Conservation (phyloP, 495 filamentous ascomycete genomes). For the Daldinia caldariorum region DNA sequence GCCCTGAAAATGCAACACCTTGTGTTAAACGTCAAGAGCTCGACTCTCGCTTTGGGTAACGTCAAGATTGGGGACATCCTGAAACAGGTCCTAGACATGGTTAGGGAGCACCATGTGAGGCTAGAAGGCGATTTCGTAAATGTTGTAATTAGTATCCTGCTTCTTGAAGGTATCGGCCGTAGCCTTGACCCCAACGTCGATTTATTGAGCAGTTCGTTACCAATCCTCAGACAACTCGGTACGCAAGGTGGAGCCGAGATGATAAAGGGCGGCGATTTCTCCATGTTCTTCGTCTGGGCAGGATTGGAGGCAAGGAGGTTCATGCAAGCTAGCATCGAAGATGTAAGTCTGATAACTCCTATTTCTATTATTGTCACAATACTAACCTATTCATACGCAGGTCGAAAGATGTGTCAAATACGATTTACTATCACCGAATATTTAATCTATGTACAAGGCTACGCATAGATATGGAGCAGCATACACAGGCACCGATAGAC, state of each 20-base stretch:
- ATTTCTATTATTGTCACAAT: neutral
- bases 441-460: conserved; percentile 56
- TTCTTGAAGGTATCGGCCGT: conserved; percentile 94
- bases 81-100: conserved; percentile 90
- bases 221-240: conserved; percentile 89
- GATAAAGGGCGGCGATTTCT: conserved; percentile 78
- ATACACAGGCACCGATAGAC: conserved; percentile 31
- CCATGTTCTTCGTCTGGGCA: conserved; percentile 95
- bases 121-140: conserved; percentile 99
- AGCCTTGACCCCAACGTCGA: conserved; percentile 87
- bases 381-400: conserved; percentile 49
- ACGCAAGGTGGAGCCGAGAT: conserved; percentile 75
- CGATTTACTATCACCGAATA: conserved; percentile 82
- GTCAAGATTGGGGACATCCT: conserved; percentile 97
- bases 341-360: conserved; percentile 63
- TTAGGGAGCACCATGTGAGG: conserved; percentile 90
- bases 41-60: conserved; percentile 90
- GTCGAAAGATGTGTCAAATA: conserved; percentile 84
- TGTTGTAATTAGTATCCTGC: conserved; percentile 92
- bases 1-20: conserved; percentile 97
- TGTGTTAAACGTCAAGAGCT: conserved; percentile 85
- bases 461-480: conserved; percentile 29
- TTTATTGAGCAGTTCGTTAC: conserved; percentile 84
- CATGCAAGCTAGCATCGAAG: conserved; percentile 86
- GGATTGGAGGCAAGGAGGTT: conserved; percentile 89